Percentiles rank a stretch among this genome's conserved stretches.
Evolutionary conservation across 441 rosid genomes (phyloP).

Genomic region (Arabidopsis hybrid): DNA sequence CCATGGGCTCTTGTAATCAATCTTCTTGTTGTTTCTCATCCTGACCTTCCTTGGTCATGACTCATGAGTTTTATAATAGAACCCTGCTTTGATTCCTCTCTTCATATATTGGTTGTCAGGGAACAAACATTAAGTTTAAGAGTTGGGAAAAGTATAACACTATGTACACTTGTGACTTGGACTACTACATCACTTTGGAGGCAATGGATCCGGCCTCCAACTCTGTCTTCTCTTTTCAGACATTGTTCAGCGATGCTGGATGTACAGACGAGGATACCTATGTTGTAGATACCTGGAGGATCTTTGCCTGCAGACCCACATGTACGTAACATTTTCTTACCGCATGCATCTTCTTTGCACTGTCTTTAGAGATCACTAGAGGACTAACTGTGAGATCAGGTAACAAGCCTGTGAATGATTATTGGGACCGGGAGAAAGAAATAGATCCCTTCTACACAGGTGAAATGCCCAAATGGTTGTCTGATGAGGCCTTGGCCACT

Average conservation of each 20-base stretch:
- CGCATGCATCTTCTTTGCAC: no score
- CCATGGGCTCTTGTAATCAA: no score
- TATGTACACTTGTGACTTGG: not conserved
- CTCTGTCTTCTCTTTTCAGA: conserved; percentile 19
- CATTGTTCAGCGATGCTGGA: not conserved
- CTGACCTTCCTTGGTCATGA: no score
- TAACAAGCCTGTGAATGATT: not conserved
- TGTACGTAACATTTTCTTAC: not conserved
- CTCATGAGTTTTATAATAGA: no score
- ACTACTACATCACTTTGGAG: conserved; percentile 26
- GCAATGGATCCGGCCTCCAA: conserved; percentile 5
- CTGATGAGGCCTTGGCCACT: conserved; percentile 2
- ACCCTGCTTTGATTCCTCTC: no score
- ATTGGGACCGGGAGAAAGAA: not conserved
- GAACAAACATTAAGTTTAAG: conserved; percentile 31
- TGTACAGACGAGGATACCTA: accelerated
- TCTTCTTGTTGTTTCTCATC: no score
- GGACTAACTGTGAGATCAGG: not conserved
- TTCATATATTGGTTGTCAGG: not conserved
- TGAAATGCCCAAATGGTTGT: conserved; percentile 18
- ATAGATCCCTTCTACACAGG: conserved; percentile 10
- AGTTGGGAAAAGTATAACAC: conserved; percentile 3
- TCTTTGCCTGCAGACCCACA: conserved; percentile 12
- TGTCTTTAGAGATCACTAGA: no score
- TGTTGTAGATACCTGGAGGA: not conserved